Evolutionary conservation across 345 rosid species (phyloP).

Genomic region (Sonneratia alba): DNA sequence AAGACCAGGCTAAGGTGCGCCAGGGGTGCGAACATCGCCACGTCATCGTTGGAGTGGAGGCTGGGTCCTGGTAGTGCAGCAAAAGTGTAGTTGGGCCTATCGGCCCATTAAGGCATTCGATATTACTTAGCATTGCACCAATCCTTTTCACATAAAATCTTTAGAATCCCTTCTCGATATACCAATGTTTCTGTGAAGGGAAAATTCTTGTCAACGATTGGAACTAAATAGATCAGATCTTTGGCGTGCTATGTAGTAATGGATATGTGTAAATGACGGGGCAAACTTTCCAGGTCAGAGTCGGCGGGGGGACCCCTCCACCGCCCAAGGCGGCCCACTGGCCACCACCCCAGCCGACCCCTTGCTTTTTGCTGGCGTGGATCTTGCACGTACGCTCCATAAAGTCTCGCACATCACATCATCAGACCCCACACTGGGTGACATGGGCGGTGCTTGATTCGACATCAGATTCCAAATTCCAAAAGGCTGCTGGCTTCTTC

Average conservation of each 20-base stretch:
- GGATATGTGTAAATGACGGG: too few relatives aligned
- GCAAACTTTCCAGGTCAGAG: too few relatives aligned
- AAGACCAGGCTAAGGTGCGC: background rate
- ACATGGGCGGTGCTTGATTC: background rate
- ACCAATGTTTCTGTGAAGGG: too few relatives aligned
- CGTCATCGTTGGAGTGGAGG: background rate
- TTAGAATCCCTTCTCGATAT: too few relatives aligned
- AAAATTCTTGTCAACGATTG: too few relatives aligned
- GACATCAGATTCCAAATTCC: too few relatives aligned
- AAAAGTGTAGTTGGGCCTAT: background rate
- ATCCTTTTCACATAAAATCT: too few relatives aligned
- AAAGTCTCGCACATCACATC: background rate
- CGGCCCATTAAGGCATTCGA: background rate
- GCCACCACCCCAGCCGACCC: background rate
- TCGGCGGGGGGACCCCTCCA: too few relatives aligned
- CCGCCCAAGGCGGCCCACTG: too few relatives aligned
- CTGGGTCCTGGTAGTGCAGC: background rate
- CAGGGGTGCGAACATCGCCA: background rate
- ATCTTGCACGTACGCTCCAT: background rate
- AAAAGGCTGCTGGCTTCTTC: background rate
- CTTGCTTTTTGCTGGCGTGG: background rate
- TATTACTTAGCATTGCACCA: too few relatives aligned
- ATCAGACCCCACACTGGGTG: background rate
- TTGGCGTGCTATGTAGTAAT: too few relatives aligned
- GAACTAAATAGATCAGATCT: too few relatives aligned